phyloP scores from a whole-genome alignment of 75 land plant genomes.

The Pinus albicaulis region DNA sequence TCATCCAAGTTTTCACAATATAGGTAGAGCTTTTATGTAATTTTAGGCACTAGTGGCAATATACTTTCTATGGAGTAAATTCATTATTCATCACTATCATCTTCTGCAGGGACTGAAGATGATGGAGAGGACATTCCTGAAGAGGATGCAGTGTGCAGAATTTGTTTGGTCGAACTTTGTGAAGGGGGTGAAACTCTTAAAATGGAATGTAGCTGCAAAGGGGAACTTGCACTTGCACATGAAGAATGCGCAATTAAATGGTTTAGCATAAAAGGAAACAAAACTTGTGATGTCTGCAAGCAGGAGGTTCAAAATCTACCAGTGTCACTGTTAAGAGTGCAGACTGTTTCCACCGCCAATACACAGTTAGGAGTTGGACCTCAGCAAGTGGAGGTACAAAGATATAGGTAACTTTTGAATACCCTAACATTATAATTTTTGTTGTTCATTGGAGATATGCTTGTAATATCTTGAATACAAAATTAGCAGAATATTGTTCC shows the following conservation, averaged over 20 bases:
- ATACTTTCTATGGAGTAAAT: not conserved
- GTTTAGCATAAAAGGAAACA: constrained; percentile 81
- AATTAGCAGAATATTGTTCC: too few relatives aligned
- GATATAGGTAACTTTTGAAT: constrained; percentile 36
- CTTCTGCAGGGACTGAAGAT: constrained; percentile 26
- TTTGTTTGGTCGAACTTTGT: constrained; percentile 61
- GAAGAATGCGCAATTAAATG: constrained; percentile 77
- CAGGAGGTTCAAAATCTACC: constrained; percentile 66
- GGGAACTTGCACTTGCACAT: constrained; percentile 79
- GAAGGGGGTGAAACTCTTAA: constrained; percentile 78
- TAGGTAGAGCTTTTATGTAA: not conserved
- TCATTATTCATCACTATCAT: constrained; percentile 13
- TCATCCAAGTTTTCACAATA: not conserved
- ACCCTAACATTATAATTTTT: not conserved
- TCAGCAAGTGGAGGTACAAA: constrained; percentile 12
- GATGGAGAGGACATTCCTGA: constrained; percentile 73
- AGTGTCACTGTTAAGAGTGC: constrained; percentile 55
- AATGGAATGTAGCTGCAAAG: constrained; percentile 85
- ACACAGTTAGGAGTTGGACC: constrained; percentile 7
- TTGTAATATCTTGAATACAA: too few relatives aligned
- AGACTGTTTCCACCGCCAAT: constrained; percentile 19
- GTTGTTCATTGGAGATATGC: not conserved
- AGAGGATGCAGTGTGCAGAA: constrained; percentile 84
- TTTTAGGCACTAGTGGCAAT: not conserved
- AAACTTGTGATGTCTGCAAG: constrained; percentile 72